phyloP scores from a whole-genome alignment of 2,329 filamentous ascomycete species.

The Grosmannia penicillata region DNA sequence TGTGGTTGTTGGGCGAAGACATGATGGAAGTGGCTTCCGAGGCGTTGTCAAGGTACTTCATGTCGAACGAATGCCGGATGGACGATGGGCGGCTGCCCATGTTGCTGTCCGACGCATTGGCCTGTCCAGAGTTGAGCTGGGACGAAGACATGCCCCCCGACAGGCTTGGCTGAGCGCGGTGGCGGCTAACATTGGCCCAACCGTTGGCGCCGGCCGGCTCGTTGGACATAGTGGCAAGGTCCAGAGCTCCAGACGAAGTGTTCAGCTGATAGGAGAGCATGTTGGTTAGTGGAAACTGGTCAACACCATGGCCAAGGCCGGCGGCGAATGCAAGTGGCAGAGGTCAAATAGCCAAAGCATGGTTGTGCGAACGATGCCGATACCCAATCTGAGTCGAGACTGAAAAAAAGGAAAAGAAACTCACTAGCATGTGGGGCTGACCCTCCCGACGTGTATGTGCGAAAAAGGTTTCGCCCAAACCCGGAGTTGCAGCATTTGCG shows the following conservation, averaged over 20 bases:
- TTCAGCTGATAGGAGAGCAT: slow-evolving; percentile 42
- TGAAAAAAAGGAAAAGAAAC: slow-evolving; percentile 1
- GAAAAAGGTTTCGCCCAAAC: slow-evolving; percentile 74
- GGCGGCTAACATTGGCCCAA: slow-evolving; percentile 51
- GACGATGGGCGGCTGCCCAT: slow-evolving; percentile 32
- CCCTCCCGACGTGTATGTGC: slow-evolving; percentile 57
- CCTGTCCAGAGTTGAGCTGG: slow-evolving; percentile 22
- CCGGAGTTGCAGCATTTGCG: slow-evolving; percentile 20
- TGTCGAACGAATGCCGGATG: slow-evolving; percentile 43
- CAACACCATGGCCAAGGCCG: background rate
- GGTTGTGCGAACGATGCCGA: background rate
- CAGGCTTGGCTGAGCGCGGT: slow-evolving; percentile 50
- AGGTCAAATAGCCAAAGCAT: background rate
- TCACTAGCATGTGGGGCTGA: slow-evolving; percentile 27
- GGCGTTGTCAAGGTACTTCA: slow-evolving; percentile 32
- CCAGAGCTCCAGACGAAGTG: slow-evolving; percentile 65
- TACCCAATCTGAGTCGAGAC: background rate
- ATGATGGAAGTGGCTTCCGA: slow-evolving; percentile 26
- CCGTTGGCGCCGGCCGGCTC: slow-evolving; percentile 33
- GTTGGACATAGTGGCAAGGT: slow-evolving; percentile 58
- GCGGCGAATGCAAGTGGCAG: background rate
- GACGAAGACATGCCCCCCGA: slow-evolving; percentile 28
- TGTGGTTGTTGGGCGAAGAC: slow-evolving; percentile 32
- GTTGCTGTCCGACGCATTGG: slow-evolving; percentile 27
- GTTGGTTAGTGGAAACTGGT: background rate